Evolutionary conservation across 805 yeast species (phyloP), one percentile per base, ranked within the genome.

Genomic region (Metschnikowia santaceciliae): DNA sequence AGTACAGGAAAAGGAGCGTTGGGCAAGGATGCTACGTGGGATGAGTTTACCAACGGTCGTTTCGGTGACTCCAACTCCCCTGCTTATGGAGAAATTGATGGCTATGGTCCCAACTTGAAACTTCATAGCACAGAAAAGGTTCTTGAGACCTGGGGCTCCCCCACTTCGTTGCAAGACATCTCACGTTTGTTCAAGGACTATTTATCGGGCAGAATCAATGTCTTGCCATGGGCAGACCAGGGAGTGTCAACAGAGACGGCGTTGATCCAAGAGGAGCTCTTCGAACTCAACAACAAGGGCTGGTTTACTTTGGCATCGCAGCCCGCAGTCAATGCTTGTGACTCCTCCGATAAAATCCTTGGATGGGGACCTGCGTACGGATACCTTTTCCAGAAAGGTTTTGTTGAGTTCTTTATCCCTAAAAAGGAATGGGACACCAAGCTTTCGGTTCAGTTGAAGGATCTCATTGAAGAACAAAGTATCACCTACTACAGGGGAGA

Each of bases 341-440:
- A 76, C 37, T 86, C 96, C 6, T 75, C 81, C n/a, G 98, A 94
- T 69, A 83, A 82, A 51, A 83, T 92, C 32, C 86, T 90, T 64
- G 99, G 99, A 2, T 94, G 99, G 99, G 99, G 99, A 44, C 97
- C 99, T 6, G 72, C 78, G 20, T 81, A 85, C 61, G 99, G 99
- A 2, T 74, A 80, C 44, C 86, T 94, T 26, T 94, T 88, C 67
- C 99, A 94, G 66, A 91, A 94, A 70, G 84, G 97, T 5, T 91
- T 90, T 69, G 89, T 94, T n/a, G 78, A 74, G 54, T 78, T 92
- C 66, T 89, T 94, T 61, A 74, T 90, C n/a, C 81, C 87, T 14
- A 84, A 81, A 55, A 67, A 77, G 2, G 81, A 80, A 45, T 92
- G 97, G 97, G 75, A 79, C 15, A 51, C 63, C 2, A 65, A 65